Base-by-base conservation (phyloP, 805 yeast species). In the Pichia deserticola region DNA sequence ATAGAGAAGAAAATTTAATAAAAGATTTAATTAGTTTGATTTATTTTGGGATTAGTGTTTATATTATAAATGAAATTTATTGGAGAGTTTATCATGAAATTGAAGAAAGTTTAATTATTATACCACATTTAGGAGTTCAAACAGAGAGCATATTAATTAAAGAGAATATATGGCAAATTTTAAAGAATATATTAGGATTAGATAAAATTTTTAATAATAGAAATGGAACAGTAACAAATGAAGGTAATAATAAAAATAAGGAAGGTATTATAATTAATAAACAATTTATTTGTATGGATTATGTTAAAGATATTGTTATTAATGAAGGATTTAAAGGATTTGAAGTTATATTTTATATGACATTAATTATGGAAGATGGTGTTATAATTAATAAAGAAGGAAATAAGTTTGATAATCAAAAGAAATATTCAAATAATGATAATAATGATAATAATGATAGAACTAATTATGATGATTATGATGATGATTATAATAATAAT, bases 241-340 rank as follows among this genome's bases (percentile, higher is more conserved):
- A 40, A 40, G 33, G 7, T 20, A 30, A 36, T 3, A 12, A 13
- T 5, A 36, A 40, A 20, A 29, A 13, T 7, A 27, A 42, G 11
- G 35, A 48, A 20, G 29, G 47, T 12, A 29, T 50, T 12, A 43
- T 52, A 6, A 28, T 56, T 10, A 52, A 53, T 43, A 57, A 56
- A 46, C 59, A 66, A 30, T 84, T 86, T 60, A 73, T 84, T 10
- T 84, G 89, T 0, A 65, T 72, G 37, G 76, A 74, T 42, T 70
- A 70, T 42, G 73, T 86, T 46, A 73, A 77, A 5, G 92, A 86
- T 61, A 63, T 86, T 10, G 77, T 84, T 0, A 81, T 87, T 29
- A 85, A 85, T 60, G 95, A 87, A 63, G 90, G 86, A 0, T 86
- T 87, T 60, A 72, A 72, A 48, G 84, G 84, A 6, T 76, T 80